Evolutionary conservation across 495 filamentous ascomycete genomes (phyloP), one percentile per base, ranked within the genome.

Genomic region (Podospora anserina): DNA sequence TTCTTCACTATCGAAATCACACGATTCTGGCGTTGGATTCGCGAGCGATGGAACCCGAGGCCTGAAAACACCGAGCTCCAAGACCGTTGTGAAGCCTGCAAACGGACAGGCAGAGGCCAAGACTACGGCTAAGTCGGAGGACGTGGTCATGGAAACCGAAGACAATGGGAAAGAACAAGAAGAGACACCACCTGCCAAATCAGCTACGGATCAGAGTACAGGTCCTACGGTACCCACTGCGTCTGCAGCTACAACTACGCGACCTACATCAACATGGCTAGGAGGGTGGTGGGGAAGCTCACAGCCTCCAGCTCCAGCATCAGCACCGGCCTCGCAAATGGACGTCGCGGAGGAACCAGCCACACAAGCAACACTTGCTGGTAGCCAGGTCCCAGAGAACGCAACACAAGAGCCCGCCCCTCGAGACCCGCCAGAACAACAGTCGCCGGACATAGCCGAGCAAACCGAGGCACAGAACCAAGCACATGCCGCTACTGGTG

Each of bases 211-310:
- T 34, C 57, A 68, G 20, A 65, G 73, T 15, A 64, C 57, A 7
- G 57, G 69, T 27, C 55, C 71, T 11, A 53, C 65, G 34, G 66
- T 66, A 30, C 61, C 69, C 15, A 49, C 63, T 5, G 61, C 74
- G 62, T 49, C 73, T n/a, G 28, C 68, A 15, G 64, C 74, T 59
- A 78, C 71, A 44, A 82, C 84, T 32, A 61, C 76, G 18, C 73
- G 61, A n/a, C 64, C 75, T 44, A 68, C 82, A 16, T 80, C 78
- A 11, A 82, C 85, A 28, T 90, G 88, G 88, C 71, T 89, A 34
- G 86, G 84, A 65, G 82, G 86, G 27, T 78, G 75, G 63, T 67
- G 72, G 70, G 59, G 60, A 19, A 34, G 39, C 32, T 34, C 78
- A 70, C 70, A 66, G 44, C 72, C 11, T 62, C 71, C 76, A 58